Conservation (phyloP, 805 yeast genomes). For the Candida broadrunensis region DNA sequence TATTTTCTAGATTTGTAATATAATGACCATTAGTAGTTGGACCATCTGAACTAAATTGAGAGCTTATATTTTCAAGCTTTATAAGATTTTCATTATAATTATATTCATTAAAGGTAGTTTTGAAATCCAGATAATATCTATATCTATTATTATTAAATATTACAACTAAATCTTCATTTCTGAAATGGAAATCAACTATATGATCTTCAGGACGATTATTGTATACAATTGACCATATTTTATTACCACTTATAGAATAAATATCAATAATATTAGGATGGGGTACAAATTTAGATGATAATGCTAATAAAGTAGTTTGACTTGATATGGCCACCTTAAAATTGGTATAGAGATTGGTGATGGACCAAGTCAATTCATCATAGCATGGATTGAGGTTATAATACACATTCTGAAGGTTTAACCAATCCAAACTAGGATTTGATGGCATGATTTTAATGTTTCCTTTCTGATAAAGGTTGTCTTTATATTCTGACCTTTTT, state of each 20-base stretch:
- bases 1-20: slow-evolving; percentile 31
- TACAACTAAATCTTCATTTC: slow-evolving; percentile 53
- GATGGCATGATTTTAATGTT: slow-evolving; percentile 19
- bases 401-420: slow-evolving; percentile 66
- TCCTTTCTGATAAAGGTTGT: too few relatives aligned
- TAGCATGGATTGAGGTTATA: slow-evolving; percentile 63
- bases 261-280: slow-evolving; percentile 37
- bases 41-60: slow-evolving; percentile 2
- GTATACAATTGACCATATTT: slow-evolving; percentile 34
- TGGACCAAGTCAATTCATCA: slow-evolving; percentile 48
- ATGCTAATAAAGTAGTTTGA: slow-evolving; percentile 54
- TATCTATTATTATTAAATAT: slow-evolving; percentile 51
- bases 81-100: slow-evolving; percentile 18
- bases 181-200: slow-evolving; percentile 51
- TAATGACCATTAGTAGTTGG: slow-evolving; percentile 26
- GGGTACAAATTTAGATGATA: slow-evolving; percentile 35
- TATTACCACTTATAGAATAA: slow-evolving; percentile 32
- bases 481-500: too few relatives aligned
- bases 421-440: slow-evolving; percentile 66
- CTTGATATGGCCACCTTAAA: slow-evolving; percentile 49
- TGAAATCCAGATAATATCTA: slow-evolving; percentile 62
- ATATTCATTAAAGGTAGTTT: slow-evolving; percentile 63
- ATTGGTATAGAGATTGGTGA: slow-evolving; percentile 33
- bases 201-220: slow-evolving; percentile 47
- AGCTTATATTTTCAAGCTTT: slow-evolving; percentile 10